phyloP scores from a whole-genome alignment of 1,284 basidiomycete genomes.

The Schizophyllum amplum region DNA sequence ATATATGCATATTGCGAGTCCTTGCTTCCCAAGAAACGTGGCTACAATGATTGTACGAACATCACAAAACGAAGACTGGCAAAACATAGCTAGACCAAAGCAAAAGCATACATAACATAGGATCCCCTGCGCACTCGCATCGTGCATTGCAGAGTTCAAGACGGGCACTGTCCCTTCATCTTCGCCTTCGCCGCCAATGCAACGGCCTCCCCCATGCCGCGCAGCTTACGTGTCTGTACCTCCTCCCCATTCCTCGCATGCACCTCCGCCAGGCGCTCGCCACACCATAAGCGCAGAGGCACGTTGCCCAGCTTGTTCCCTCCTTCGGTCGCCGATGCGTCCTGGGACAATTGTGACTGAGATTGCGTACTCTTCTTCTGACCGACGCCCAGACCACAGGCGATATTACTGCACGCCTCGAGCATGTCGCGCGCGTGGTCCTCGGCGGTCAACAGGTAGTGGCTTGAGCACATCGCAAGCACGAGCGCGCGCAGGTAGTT shows the following conservation, averaged over 20 bases:
- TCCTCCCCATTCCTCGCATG: neutral
- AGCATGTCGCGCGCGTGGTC: conserved; percentile 61
- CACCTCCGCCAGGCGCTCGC: conserved; percentile 32
- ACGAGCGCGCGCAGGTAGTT: conserved; percentile 65
- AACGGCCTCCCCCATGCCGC: neutral
- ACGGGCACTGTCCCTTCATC: neutral
- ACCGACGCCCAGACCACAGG: conserved; percentile 58
- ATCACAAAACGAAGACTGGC: no score
- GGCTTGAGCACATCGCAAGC: conserved; percentile 55
- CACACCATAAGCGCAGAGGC: conserved; percentile 61
- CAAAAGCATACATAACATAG: no score
- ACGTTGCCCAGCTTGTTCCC: conserved; percentile 44
- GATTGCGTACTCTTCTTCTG: conserved; percentile 18
- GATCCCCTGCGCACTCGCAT: no score
- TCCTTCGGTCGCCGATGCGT: neutral
- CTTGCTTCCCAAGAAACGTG: no score
- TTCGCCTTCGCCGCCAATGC: neutral
- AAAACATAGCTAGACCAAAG: no score
- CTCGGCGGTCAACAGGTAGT: conserved; percentile 61
- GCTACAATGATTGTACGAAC: no score
- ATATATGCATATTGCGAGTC: no score
- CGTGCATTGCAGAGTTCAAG: no score
- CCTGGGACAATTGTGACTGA: neutral
- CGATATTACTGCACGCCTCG: conserved; percentile 56
- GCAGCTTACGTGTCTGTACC: neutral